Evolutionary conservation across 2,329 filamentous ascomycete species (phyloP).

Genomic region (Microascus cirrosus): DNA sequence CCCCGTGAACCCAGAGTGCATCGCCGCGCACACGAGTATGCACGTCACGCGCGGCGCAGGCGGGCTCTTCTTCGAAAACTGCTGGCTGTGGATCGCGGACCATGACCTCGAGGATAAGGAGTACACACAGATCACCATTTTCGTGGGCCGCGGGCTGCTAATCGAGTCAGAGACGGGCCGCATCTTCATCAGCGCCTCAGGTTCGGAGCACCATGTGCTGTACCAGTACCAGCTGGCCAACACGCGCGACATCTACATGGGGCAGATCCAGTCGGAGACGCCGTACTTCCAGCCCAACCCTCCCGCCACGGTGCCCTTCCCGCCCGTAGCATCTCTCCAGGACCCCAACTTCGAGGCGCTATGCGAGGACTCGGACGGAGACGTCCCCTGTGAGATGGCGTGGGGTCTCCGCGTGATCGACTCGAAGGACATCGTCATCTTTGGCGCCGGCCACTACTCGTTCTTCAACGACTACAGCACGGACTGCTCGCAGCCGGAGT

Average conservation of each 20-base stretch:
- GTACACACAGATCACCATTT: slow-evolving; percentile 38
- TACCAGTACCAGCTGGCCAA: slow-evolving; percentile 57
- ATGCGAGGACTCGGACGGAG: slow-evolving; percentile 22
- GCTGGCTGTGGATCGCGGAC: slow-evolving; percentile 36
- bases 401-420: slow-evolving; percentile 55
- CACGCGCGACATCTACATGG: slow-evolving; percentile 51
- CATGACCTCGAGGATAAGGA: slow-evolving; percentile 41
- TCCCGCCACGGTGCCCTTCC: slow-evolving; percentile 45
- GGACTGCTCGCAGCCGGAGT: slow-evolving; percentile 28
- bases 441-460: slow-evolving; percentile 56
- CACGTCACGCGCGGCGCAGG: slow-evolving; percentile 26
- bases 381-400: slow-evolving; percentile 38
- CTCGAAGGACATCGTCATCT: slow-evolving; percentile 42
- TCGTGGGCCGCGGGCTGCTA: slow-evolving; percentile 37
- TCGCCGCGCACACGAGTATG: slow-evolving; percentile 30
- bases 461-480: slow-evolving; percentile 56
- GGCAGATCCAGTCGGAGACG: slow-evolving; percentile 58
- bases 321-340: slow-evolving; percentile 23
- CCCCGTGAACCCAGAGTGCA: slow-evolving; percentile 19
- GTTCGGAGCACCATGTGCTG: slow-evolving; percentile 54
- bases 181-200: slow-evolving; percentile 53
- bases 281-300: slow-evolving; percentile 63
- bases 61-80: slow-evolving; percentile 29
- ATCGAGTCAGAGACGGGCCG: slow-evolving; percentile 23
- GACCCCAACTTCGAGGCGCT: slow-evolving; percentile 42